Conservation (phyloP, 768 basidiomycete species). For the Leucocoprinus birnbaumii region DNA sequence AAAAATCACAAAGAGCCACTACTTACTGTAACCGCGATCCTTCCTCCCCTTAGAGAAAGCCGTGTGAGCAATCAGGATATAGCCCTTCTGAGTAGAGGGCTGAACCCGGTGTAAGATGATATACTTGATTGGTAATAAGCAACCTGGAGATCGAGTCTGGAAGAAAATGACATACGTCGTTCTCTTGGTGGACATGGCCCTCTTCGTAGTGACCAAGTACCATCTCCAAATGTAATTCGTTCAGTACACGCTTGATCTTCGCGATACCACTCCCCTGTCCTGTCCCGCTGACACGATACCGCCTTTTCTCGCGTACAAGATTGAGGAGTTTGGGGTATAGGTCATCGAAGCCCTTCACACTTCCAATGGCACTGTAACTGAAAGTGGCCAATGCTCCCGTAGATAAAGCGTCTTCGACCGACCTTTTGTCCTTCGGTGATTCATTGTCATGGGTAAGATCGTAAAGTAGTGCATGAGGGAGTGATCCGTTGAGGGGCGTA, state of each 20-base stretch:
- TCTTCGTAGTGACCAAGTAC: conserved; percentile 82
- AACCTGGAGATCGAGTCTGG: not conserved
- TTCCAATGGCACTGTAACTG: conserved; percentile 83
- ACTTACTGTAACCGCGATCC: conserved; percentile 77
- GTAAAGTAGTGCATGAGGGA: conserved; percentile 91
- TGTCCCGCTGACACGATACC: conserved; percentile 68
- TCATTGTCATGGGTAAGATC: conserved; percentile 99
- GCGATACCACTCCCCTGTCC: conserved; percentile 55
- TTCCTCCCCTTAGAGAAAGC: conserved; percentile 84
- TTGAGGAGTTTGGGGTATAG: conserved; percentile 93
- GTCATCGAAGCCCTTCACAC: conserved; percentile 97
- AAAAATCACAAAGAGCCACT: too few species aligned
- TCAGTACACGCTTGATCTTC: conserved; percentile 68
- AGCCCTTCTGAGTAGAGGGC: conserved; percentile 87
- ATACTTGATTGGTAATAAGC: conserved; percentile 52
- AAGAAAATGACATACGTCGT: conserved; percentile 60
- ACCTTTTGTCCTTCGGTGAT: conserved; percentile 83
- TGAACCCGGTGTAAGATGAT: conserved; percentile 92
- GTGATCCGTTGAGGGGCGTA: conserved; percentile 78
- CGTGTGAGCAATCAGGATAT: conserved; percentile 88
- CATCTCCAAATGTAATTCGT: conserved; percentile 91
- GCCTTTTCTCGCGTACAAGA: conserved; percentile 79
- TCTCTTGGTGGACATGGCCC: conserved; percentile 96
- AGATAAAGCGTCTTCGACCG: conserved; percentile 93
- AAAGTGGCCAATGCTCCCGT: conserved; percentile 93